Conservation (phyloP, 345 rosid genomes). For the Rhodamnia rubescens region DNA sequence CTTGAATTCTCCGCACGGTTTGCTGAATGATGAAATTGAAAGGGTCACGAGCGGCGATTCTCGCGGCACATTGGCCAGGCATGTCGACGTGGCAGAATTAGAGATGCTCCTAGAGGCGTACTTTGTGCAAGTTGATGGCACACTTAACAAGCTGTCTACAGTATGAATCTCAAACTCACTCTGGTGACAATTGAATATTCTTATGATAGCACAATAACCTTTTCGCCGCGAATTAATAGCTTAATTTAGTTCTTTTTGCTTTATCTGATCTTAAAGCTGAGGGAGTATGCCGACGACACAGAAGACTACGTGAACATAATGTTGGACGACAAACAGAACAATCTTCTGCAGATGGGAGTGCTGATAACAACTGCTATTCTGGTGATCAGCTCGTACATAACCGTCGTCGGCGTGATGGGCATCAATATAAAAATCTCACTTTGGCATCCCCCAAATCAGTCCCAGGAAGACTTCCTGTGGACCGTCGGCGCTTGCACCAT, state of each 20-base stretch:
- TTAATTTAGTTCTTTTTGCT: background rate
- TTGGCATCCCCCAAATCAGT: background rate
- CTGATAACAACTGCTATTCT: conserved; percentile 81
- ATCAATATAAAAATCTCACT: conserved; percentile 42
- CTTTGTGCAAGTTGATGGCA: conserved; percentile 29
- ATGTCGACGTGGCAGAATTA: conserved; percentile 13
- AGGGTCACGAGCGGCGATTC: background rate
- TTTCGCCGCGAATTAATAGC: background rate
- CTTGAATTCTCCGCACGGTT: background rate
- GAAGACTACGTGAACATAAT: conserved; percentile 31
- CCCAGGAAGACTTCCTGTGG: background rate
- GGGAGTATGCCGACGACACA: conserved; percentile 31
- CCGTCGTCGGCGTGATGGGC: conserved; percentile 50
- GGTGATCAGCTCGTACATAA: conserved; percentile 44
- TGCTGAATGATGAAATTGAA: background rate
- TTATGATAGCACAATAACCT: background rate
- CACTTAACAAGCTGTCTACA: conserved; percentile 34
- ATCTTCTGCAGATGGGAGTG: background rate
- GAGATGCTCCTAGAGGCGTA: conserved; percentile 40
- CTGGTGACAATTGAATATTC: background rate
- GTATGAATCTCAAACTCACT: conserved; percentile 2
- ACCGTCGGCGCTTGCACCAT: background rate
- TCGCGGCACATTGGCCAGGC: background rate
- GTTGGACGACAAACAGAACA: conserved; percentile 1
- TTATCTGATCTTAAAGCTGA: conserved; percentile 8